Conservation (phyloP, 192 early-diverging fungal genomes). For the Piromyces finnis region DNA sequence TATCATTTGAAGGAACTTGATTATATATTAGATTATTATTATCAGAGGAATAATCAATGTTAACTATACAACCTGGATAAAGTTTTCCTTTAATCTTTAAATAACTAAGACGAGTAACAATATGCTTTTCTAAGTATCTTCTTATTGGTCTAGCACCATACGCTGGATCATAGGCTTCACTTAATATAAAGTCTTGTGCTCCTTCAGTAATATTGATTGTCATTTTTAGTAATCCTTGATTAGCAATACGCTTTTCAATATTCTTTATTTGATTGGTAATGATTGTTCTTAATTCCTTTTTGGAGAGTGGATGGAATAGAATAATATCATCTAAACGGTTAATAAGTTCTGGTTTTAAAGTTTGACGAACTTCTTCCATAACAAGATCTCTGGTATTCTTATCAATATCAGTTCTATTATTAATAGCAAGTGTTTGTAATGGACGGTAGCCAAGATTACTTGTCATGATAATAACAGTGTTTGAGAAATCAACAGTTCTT, state of each 20-base stretch:
- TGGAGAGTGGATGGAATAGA: constrained; percentile 55
- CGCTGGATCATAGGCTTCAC: constrained; percentile 70
- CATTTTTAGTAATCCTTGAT: constrained; percentile 36
- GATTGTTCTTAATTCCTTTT: constrained; percentile 38
- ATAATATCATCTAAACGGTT: constrained; percentile 94
- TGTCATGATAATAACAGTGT: constrained; percentile 92
- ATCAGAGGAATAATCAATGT: too few relatives aligned
- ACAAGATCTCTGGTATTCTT: constrained; percentile 23
- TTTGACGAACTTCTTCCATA: constrained; percentile 58
- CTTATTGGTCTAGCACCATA: constrained; percentile 89
- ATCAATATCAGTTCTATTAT: not conserved
- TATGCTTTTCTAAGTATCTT: constrained; percentile 67
- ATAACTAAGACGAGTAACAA: constrained; percentile 55
- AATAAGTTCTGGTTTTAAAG: constrained; percentile 85
- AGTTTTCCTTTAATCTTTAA: too few relatives aligned
- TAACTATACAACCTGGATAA: too few relatives aligned
- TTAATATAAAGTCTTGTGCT: constrained; percentile 59
- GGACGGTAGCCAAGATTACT: constrained; percentile 62
- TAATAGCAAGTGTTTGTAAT: constrained; percentile 17
- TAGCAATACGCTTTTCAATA: constrained; percentile 47
- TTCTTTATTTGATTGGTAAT: constrained; percentile 48
- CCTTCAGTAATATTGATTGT: constrained; percentile 40
- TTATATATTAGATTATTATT: too few relatives aligned
- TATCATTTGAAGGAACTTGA: too few relatives aligned
- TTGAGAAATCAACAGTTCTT: constrained; percentile 79